phyloP scores from a whole-genome alignment of 331 rosid species.

The Malus hybrid region DNA sequence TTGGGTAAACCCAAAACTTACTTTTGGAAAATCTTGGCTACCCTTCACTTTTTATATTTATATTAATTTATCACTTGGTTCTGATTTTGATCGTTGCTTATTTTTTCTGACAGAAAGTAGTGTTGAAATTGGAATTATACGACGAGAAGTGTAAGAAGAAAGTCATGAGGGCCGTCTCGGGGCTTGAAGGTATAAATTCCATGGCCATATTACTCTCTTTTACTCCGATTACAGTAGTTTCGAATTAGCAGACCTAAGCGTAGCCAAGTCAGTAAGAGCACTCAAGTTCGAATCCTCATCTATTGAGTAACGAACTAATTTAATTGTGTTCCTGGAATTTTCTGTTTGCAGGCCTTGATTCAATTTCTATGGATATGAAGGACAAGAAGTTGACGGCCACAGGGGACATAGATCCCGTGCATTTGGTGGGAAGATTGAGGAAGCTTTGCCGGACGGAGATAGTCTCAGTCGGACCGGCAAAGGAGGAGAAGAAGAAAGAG shows the following conservation, averaged over 20 bases:
- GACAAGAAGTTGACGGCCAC: constrained; percentile 54
- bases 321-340: background rate
- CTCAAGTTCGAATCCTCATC: too few relatives aligned
- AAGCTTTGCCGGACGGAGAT: constrained; percentile 46
- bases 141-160: constrained; percentile 45
- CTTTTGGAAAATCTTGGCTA: too few relatives aligned
- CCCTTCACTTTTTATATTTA: background rate
- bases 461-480: constrained; percentile 52
- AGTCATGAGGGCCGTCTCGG: constrained; percentile 53
- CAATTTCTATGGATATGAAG: constrained; percentile 60
- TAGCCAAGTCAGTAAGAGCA: too few relatives aligned
- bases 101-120: constrained; percentile 37
- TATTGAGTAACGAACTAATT: background rate
- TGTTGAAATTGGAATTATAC: constrained; percentile 34
- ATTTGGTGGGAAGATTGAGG: constrained; percentile 43
- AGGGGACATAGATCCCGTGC: constrained; percentile 58
- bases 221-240: background rate
- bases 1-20: background rate
- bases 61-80: background rate
- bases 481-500: constrained; percentile 44
- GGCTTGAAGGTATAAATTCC: constrained; percentile 40
- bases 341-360: constrained; percentile 54
- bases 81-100: background rate
- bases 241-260: too few relatives aligned
- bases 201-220: background rate